Base-by-base conservation (phyloP, 306 rosid genomes). In the Hippophae tibetana region DNA sequence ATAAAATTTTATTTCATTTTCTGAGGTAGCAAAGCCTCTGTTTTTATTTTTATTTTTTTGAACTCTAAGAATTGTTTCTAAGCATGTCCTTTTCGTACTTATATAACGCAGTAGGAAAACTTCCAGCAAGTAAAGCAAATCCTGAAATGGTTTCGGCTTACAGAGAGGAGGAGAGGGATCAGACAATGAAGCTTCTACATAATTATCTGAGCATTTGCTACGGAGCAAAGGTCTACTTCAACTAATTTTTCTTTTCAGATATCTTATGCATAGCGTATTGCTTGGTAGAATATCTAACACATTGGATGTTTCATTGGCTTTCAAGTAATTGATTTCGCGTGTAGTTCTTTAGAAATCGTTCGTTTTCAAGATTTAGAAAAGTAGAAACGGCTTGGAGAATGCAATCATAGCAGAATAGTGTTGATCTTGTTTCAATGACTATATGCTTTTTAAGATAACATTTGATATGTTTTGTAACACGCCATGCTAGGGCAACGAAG, bases 101-200 rank as follows among this genome's bases (percentile, higher is more conserved):
- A 25, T 42, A 8, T 66, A 61, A 70, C 52, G 78, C 81, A 89
- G 97, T 89, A 56, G 97, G 97, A 69, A 89, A 84, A 64, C 78
- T 89, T 63, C 97, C 93, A 14, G 94, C 86, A 42, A 67, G 80
- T 53, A 78, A 69, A 62, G 97, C 95, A 61, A 82, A 62, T 70
- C 71, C 67, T 6, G 78, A 77, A 47, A 86, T 82, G 54, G 83
- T 82, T 42, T 70, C 82, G 65, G 87, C 86, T 52, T 75, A 74
- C 73, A 80, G 93, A 74, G 80, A 64, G 66, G 78, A 80, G 46
- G 94, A 89, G 58, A 73, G 73, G 71, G 82, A 77, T 52, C 79
- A 79, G 60, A 80, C 74, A 54, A 54, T 54, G 62, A 77, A 54
- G 72, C 74, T 80, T 47, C 59, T 87, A 31, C 79, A 78, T 59